Base-by-base conservation (phyloP, 768 basidiomycete species). In the Scleroderma citrinum region DNA sequence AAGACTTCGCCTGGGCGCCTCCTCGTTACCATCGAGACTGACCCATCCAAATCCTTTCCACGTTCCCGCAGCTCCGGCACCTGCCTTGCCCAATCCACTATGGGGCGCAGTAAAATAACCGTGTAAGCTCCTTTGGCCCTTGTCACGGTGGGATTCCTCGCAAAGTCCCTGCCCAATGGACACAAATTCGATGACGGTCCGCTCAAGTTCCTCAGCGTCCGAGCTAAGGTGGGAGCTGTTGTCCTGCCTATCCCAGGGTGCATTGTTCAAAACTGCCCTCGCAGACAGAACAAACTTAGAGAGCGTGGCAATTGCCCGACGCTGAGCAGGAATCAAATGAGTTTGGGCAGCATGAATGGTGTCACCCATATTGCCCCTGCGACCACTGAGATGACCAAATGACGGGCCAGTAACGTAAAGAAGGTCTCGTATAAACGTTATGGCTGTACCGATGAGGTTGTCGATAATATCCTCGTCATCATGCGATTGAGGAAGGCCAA, bases 241-340 rank as follows among this genome's bases (percentile, higher is more conserved):
- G 21, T 63, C 58, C 20, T 23, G 50, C 10, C 35, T 21, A 12
- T 32, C 56, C 67, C 65, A 63, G 0, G 65, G 61, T 2, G 56
- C 67, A 46, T 65, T 56, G 45, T 75, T 79, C 3, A 84, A 73
- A 62, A 87, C 81, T 2, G 93, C 92, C 23, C 92, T 83, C 1
- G 88, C 83, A 10, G 87, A 90, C 2, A 94, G 75, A 30, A 94
- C 85, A 24, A 96, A 79, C 61, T 92, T 86, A 32, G 90, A 92
- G 3, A 94, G 74, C 0, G 90, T 92, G 0, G 90, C 88, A 4
- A 90, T 86, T 17, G 92, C 83, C 50, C 87, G 87, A 46, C 89
- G 76, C 52, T 90, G 88, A 1, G 83, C 82, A 2, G 85, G 83
- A 63, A 90, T 84, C 16, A 91, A 68, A 3, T 83, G 69, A 4